These are phyloP conservation scores for Mortierella sp. DNA, from an alignment of 371 early-diverging fungal species.

Conservation along the genomic window DNA sequence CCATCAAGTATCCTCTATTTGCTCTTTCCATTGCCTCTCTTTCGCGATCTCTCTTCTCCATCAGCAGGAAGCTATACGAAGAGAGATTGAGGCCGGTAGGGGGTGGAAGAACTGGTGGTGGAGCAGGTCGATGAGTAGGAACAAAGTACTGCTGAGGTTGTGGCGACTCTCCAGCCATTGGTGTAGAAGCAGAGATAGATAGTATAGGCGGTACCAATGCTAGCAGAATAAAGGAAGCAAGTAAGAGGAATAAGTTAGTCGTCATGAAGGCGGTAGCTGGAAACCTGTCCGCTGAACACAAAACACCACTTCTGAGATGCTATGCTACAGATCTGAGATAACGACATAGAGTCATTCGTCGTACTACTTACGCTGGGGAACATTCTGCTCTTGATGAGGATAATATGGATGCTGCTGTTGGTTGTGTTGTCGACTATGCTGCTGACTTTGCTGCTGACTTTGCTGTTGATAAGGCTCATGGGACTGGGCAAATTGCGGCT, in stretches of 20 bases:
- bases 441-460: neutral
- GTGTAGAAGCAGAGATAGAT: conserved; percentile 49
- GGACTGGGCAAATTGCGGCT: conserved; percentile 2
- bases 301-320: too few relatives aligned
- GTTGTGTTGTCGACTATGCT: conserved; percentile 1
- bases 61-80: conserved; percentile 50
- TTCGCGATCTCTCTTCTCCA: conserved; percentile 57
- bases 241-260: neutral
- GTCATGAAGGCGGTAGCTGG: neutral
- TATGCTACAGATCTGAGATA: neutral
- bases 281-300: too few relatives aligned
- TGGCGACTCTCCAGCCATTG: conserved; percentile 33
- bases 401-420: conserved; percentile 18
- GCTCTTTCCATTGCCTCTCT: conserved; percentile 55
- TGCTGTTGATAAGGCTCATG: neutral
- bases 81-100: conserved; percentile 53
- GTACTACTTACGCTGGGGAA: conserved; percentile 28
- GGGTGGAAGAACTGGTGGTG: conserved; percentile 33
- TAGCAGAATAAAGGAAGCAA: neutral
- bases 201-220: conserved; percentile 36
- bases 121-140: conserved; percentile 35
- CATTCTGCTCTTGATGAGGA: conserved; percentile 12
- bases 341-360: neutral
- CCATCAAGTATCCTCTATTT: conserved; percentile 39
- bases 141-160: conserved; percentile 49